Evolutionary conservation across 139 green algal species (phyloP), one percentile per base, ranked within the genome.

Genomic region (Tetraselmis striata): DNA sequence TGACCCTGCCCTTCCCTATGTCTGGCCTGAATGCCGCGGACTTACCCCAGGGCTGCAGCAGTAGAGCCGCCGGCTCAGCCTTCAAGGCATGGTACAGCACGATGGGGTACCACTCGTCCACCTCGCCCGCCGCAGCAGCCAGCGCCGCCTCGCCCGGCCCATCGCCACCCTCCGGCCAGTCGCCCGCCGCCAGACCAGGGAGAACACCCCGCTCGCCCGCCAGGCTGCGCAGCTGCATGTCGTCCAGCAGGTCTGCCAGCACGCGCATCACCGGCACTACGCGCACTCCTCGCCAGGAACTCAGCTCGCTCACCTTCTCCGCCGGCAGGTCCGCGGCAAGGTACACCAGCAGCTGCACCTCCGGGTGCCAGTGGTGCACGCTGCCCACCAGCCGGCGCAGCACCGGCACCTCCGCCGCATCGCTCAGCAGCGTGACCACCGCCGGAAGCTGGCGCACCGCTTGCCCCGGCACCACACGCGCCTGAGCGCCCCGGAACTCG

Each of bases 331-430:
- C 26, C 28, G 2, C 59, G 2, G 59, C 28, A 2, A 59, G 27
- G 75, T 84, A 84, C 74, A 84, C 26, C 5, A 23, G n/a, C 24
- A 84, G 59, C 27, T n/a, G 2, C 23, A 80, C 29, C 81, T 84
- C 81, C 23, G 81, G 81, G 76, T 84, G 81, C 81, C 81, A 84
- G 28, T 81, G 28, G 76, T 84, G 81, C n/a, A 84, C 31, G 81
- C 74, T 81, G 28, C 81, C 81, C 28, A 84, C 81, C 30, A 84
- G 75, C 59, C 25, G 2, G 22, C 80, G 58, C 0, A 83, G 28
- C n/a, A 31, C n/a, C n/a, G 58, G 24, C 58, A 83, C 58, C 1
- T 31, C 32, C 59, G 29, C 59, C 25, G 26, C 28, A 26, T 78
- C 45, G 11, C 5, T 30, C n/a, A 32, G 2, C n/a, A 58, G 11